Evolutionary conservation across 75 land plant genomes (phyloP).

Genomic region (Pinus albicaulis): DNA sequence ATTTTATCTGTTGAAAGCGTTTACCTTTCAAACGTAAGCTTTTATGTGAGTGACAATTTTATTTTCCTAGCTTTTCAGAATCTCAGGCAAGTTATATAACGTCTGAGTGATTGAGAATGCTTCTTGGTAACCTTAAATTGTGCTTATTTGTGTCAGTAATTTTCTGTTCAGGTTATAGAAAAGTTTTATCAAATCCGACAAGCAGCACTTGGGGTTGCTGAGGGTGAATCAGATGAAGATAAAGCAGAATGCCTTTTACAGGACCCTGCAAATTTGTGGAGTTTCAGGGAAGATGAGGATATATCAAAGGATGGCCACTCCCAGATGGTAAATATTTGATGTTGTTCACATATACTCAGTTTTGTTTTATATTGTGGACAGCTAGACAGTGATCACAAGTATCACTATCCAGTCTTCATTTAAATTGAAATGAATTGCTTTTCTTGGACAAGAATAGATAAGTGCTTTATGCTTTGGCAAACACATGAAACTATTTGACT

Average conservation of each 20-base stretch:
- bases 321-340: neutral
- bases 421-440: neutral
- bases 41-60: conserved; percentile 1
- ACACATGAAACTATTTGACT: no score
- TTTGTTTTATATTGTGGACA: neutral
- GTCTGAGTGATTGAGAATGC: neutral
- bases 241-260: conserved; percentile 52
- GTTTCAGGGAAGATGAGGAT: conserved; percentile 16
- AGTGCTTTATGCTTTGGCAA: no score
- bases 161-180: conserved; percentile 47
- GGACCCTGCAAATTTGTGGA: conserved; percentile 60
- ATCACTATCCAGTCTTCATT: neutral
- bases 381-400: neutral
- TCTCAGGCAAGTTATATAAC: neutral
- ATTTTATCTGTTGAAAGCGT: neutral
- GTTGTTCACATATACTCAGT: neutral
- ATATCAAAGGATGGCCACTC: neutral
- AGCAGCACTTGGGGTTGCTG: conserved; percentile 18
- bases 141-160: conserved; percentile 4
- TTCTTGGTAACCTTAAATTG: neutral
- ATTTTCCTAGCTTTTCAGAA: neutral
- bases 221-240: conserved; percentile 35
- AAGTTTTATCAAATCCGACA: conserved; percentile 66
- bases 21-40: neutral
- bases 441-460: neutral